These are phyloP conservation scores for Fusarium sp. DNA, from an alignment of 2,329 filamentous ascomycete genomes.

Conservation along the genomic window DNA sequence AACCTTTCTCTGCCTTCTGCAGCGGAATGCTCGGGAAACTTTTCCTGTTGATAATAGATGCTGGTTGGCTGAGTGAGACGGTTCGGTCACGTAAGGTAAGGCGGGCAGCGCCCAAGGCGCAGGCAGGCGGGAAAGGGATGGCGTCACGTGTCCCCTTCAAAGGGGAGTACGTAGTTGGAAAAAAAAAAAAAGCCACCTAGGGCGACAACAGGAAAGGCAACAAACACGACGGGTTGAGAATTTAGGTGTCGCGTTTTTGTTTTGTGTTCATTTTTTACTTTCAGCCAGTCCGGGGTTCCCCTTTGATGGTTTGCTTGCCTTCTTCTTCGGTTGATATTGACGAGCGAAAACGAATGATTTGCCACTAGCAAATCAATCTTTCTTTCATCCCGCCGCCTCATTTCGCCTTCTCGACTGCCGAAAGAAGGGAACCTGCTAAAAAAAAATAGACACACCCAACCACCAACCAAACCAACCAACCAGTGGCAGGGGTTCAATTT, in stretches of 20 bases:
- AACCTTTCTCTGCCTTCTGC: background rate
- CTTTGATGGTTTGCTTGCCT: background rate
- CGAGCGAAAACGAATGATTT: background rate
- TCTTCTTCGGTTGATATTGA: background rate
- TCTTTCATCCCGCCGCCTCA: conserved; percentile 1
- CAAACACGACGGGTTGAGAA: conserved; percentile 1
- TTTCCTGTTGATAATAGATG: background rate
- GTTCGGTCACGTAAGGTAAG: background rate
- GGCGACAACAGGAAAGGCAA: background rate
- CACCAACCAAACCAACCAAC: background rate
- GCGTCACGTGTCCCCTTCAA: background rate
- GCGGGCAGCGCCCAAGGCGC: background rate
- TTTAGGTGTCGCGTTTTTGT: conserved; percentile 3
- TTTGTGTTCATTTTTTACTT: background rate
- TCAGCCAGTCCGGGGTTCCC: background rate
- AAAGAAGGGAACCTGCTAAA: background rate
- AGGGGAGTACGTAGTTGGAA: background rate
- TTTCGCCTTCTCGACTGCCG: background rate
- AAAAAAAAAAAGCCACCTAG: background rate
- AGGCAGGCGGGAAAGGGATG: background rate
- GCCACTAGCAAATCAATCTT: background rate
- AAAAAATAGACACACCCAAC: background rate
- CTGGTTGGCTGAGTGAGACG: background rate
- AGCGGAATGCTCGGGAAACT: background rate
- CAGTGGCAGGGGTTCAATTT: conserved; percentile 22